Percentiles rank a stretch among this genome's conserved stretches.
These are phyloP conservation scores for Asclepias syriaca DNA, from an alignment of 257 asterid species.

Conservation along the genomic window DNA sequence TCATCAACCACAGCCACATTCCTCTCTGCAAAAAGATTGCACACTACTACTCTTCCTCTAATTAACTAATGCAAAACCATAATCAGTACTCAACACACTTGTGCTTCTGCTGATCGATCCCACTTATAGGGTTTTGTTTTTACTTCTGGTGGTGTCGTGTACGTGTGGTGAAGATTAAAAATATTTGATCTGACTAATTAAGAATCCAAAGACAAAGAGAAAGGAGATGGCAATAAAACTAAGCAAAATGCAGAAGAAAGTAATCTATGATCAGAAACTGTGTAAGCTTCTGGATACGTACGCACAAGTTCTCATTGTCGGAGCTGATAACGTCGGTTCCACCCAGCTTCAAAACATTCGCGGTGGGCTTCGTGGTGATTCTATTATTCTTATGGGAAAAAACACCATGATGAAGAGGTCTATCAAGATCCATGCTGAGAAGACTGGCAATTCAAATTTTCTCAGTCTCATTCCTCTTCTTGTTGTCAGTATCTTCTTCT, in stretches of 20 bases:
- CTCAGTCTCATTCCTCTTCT: slow-evolving; percentile 28
- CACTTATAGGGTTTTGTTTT: slow-evolving; percentile 6
- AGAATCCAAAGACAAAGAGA: not conserved
- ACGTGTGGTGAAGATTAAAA: too few species aligned
- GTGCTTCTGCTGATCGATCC: too few species aligned
- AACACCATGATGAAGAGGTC: slow-evolving; percentile 39
- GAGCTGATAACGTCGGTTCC: slow-evolving; percentile 32
- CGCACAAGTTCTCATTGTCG: slow-evolving; percentile 23
- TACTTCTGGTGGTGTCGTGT: too few species aligned
- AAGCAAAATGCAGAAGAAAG: slow-evolving; percentile 22
- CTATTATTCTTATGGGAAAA: slow-evolving; percentile 32
- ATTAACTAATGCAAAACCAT: not conserved
- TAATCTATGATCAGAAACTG: slow-evolving; percentile 21
- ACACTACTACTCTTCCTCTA: too few species aligned
- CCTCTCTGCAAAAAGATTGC: not conserved
- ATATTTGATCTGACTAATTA: too few species aligned
- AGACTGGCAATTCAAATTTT: slow-evolving; percentile 19
- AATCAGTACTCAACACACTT: too few species aligned
- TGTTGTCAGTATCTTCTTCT: slow-evolving; percentile 16
- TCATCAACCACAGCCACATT: not conserved
- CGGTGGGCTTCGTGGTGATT: slow-evolving; percentile 29
- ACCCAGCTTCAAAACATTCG: slow-evolving; percentile 29
- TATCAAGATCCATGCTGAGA: slow-evolving; percentile 26
- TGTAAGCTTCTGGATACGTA: slow-evolving; percentile 30
- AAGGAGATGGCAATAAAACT: slow-evolving; percentile 24